A percentile compares a stretch with the other conserved stretches of the same genome.
Evolutionary conservation across 2,329 filamentous ascomycete genomes (phyloP).

Genomic region (Phoma sp.): DNA sequence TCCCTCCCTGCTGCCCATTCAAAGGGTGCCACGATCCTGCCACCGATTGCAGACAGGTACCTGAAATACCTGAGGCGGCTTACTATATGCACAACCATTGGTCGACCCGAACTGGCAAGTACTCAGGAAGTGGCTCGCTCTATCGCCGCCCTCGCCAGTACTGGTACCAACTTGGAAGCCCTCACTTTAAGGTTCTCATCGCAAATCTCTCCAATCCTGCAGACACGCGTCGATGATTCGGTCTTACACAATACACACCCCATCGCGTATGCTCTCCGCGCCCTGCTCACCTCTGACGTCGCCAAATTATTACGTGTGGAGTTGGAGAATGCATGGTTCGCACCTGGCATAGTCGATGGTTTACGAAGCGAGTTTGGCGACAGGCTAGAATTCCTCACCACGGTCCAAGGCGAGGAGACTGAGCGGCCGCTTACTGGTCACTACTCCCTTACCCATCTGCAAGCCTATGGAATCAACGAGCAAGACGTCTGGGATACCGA

Average conservation of each 20-base stretch:
- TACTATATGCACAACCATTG: background rate
- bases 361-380: background rate
- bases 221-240: background rate
- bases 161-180: background rate
- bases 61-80: background rate
- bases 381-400: background rate
- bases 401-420: background rate
- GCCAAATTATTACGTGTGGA: background rate
- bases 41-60: constrained; percentile 1
- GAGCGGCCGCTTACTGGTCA: background rate
- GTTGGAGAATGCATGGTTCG: constrained; percentile 2
- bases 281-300: background rate
- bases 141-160: background rate
- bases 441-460: background rate
- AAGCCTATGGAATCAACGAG: background rate
- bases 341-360: background rate
- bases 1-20: constrained; percentile 13
- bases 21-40: background rate
- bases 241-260: background rate
- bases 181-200: constrained; percentile 1
- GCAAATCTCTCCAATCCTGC: background rate
- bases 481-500: background rate
- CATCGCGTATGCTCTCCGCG: background rate
- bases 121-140: background rate
- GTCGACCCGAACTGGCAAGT: background rate